Evolutionary conservation across 192 early-diverging fungal genomes (phyloP), one percentile per base, ranked within the genome.

Genomic region (Gamsiella multidivaricata): DNA sequence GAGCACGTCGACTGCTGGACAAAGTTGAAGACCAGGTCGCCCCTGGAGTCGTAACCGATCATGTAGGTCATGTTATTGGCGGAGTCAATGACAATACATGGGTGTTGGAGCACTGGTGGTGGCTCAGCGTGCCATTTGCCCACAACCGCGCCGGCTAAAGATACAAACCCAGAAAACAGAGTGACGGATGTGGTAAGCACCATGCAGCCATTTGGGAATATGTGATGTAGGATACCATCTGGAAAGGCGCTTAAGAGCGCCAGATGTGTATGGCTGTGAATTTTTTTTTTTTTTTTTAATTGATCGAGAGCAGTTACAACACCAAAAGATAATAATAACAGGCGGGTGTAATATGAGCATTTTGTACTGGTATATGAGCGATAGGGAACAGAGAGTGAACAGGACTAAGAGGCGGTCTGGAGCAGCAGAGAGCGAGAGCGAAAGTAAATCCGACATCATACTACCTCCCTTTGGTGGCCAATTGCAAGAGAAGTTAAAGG

Each of bases 41-140:
- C 66, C 46, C 20, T 45, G 23, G 74, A 69, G 54, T 78, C 74
- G 36, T 78, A 69, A 45, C 74, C 74, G 59, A 78, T 62, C 74
- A 78, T 78, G 54, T 78, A 78, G 54, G 74, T 78, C 60, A 78
- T 68, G 55, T 78, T 78, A 17, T 69, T 68, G 36, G 37, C 60
- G 18, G 46, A 29, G 41, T 78, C 74, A n/a, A 78, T 78, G 32
- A 78, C 66, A 22, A 78, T 37, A 46, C 74, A 78, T 23, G 74
- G 74, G 47, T 64, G 51, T 29, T 78, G 74, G 46, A 78, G 66
- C 34, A 78, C 74, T 69, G 74, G 74, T 69, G 74, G 74, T 25
- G 74, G 74, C 46, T 78, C 74, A 36, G 65, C 28, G 22, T 78
- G 74, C 74, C 74, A 78, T 54, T 45, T 78, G 46, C 28, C 6